Percentiles rank a stretch among this genome's conserved stretches.
These are phyloP conservation scores for Miscanthus lutarioriparius DNA, from an alignment of 176 grass and related monocot genomes.

Conservation along the genomic window DNA sequence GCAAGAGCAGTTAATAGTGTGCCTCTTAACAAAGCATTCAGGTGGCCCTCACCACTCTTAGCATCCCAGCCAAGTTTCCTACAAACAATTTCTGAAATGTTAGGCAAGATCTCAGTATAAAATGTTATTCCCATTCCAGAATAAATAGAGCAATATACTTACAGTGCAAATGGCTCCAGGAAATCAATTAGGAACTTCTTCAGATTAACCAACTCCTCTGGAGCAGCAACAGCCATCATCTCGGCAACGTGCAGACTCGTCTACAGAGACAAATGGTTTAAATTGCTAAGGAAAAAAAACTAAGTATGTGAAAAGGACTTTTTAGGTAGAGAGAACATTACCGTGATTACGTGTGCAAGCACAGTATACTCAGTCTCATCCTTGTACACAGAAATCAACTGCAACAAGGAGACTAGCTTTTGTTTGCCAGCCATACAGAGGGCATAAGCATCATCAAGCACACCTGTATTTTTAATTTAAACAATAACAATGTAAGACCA, in stretches of 20 bases:
- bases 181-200: constrained; percentile 83
- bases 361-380: constrained; percentile 84
- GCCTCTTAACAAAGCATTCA: constrained; percentile 83
- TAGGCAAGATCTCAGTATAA: constrained; percentile 20
- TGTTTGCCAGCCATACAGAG: constrained; percentile 91
- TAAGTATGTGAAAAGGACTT: background rate
- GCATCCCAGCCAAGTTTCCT: constrained; percentile 92
- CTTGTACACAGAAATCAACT: constrained; percentile 72
- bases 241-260: constrained; percentile 59
- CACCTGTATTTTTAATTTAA: constrained; percentile 47
- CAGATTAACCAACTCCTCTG: constrained; percentile 58
- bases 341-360: constrained; percentile 58
- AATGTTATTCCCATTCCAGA: constrained; percentile 21
- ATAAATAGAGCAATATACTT: constrained; percentile 37
- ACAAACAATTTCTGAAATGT: constrained; percentile 18
- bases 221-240: constrained; percentile 71
- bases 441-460: constrained; percentile 86
- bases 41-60: constrained; percentile 62
- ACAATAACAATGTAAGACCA: constrained; percentile 37
- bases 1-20: constrained; percentile 64
- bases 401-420: constrained; percentile 67
- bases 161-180: constrained; percentile 70
- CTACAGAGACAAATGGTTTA: constrained; percentile 43
- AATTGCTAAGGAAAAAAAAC: constrained; percentile 14
- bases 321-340: constrained; percentile 40